Evolutionary conservation across 2,329 filamentous ascomycete species (phyloP).

Genomic region (Ambrosiella xylebori): DNA sequence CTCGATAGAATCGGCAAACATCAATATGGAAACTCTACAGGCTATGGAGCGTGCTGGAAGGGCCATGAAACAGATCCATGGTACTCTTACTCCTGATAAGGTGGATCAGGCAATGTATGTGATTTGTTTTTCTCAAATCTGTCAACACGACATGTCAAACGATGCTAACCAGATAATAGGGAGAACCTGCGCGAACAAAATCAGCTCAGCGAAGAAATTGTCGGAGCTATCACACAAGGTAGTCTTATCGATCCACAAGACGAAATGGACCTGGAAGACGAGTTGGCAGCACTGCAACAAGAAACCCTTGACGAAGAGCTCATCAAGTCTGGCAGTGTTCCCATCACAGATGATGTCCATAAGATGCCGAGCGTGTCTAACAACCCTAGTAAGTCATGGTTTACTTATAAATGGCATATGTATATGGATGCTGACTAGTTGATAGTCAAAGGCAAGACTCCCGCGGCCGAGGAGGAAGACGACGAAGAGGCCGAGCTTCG

Average conservation of each 20-base stretch:
- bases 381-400: constrained; percentile 49
- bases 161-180: constrained; percentile 31
- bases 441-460: constrained; percentile 34
- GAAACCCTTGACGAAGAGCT: constrained; percentile 87
- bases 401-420: neutral
- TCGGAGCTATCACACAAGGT: constrained; percentile 61
- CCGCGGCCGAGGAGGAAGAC: constrained; percentile 46
- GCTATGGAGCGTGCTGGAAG: constrained; percentile 83
- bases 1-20: constrained; percentile 92
- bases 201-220: constrained; percentile 83
- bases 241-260: constrained; percentile 54
- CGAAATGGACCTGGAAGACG: constrained; percentile 70
- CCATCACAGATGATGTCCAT: constrained; percentile 61
- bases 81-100: constrained; percentile 78
- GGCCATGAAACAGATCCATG: constrained; percentile 89
- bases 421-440: neutral
- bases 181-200: constrained; percentile 84
- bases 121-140: neutral
- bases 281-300: constrained; percentile 76
- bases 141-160: neutral
- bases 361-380: constrained; percentile 59
- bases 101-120: constrained; percentile 89
- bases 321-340: constrained; percentile 72
- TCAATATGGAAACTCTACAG: constrained; percentile 89
- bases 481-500: constrained; percentile 91